Conservation (phyloP, 352 stramenopile species). For the Globisporangium emineosum region DNA sequence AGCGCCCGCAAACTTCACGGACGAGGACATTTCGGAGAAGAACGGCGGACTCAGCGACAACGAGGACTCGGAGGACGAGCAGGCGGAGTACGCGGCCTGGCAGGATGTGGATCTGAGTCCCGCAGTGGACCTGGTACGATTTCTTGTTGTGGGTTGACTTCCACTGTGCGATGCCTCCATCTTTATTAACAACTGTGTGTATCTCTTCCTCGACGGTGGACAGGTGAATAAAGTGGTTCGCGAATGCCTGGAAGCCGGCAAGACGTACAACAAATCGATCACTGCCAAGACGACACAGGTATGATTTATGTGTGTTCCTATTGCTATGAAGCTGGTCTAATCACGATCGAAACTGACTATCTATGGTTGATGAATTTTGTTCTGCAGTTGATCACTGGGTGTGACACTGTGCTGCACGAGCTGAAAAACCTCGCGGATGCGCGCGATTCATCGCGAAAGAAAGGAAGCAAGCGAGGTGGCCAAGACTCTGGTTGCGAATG, state of each 20-base stretch:
- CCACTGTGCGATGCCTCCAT: too few relatives aligned
- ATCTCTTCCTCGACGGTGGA: background rate
- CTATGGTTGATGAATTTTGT: background rate
- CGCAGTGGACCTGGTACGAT: constrained; percentile 68
- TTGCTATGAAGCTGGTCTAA: too few relatives aligned
- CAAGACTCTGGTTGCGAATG: constrained; percentile 50
- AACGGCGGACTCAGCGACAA: constrained; percentile 62
- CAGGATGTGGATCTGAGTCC: constrained; percentile 81
- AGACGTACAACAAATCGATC: constrained; percentile 86
- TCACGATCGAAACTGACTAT: too few relatives aligned
- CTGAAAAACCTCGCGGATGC: constrained; percentile 67
- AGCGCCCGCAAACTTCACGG: constrained; percentile 20
- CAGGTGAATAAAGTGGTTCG: constrained; percentile 63
- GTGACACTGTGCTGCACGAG: constrained; percentile 69
- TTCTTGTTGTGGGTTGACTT: too few relatives aligned
- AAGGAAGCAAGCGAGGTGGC: constrained; percentile 19
- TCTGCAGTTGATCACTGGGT: constrained; percentile 60
- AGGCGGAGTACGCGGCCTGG: constrained; percentile 70
- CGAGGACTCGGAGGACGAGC: constrained; percentile 83
- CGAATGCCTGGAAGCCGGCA: constrained; percentile 69
- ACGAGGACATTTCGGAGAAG: constrained; percentile 30
- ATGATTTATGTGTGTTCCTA: background rate
- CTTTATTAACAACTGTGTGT: background rate
- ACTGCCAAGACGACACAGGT: constrained; percentile 73
- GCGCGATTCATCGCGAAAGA: constrained; percentile 48